phyloP scores from a whole-genome alignment of 31 red algal genomes.

The Porphyra umbilicalis region DNA sequence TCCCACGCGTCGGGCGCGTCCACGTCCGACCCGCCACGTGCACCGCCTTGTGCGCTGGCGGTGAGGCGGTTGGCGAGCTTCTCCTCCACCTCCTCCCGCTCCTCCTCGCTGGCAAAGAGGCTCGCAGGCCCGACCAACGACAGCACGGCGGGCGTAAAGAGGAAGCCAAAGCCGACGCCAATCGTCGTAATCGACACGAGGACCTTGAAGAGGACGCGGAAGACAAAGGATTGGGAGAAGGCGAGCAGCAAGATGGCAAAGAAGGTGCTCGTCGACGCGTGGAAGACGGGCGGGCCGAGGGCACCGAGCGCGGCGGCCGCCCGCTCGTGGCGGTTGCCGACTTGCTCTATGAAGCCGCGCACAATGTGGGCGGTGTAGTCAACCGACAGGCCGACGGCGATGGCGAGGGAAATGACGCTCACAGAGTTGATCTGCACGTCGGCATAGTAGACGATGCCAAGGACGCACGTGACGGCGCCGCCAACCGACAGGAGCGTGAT shows the following conservation, averaged over 20 bases:
- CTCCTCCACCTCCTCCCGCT: slow-evolving; percentile 25
- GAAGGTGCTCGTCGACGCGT: slow-evolving; percentile 57
- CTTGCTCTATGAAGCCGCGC: slow-evolving; percentile 48
- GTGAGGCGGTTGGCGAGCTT: slow-evolving; percentile 20
- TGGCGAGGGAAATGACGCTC: slow-evolving; percentile 49
- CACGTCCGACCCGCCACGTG: too few species aligned
- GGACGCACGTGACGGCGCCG: slow-evolving; percentile 39
- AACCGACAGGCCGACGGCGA: slow-evolving; percentile 44
- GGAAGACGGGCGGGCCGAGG: slow-evolving; percentile 65
- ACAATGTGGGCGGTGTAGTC: slow-evolving; percentile 64
- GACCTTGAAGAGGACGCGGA: slow-evolving; percentile 38
- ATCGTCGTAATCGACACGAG: too few species aligned
- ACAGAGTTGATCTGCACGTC: slow-evolving; percentile 59
- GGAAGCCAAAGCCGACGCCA: too few species aligned
- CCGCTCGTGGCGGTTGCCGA: slow-evolving; percentile 34
- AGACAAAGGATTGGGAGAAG: slow-evolving; percentile 38
- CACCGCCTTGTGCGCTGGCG: too few species aligned
- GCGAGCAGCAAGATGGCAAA: slow-evolving; percentile 37
- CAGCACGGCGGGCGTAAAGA: slow-evolving; percentile 46
- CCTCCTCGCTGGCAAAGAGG: slow-evolving; percentile 32
- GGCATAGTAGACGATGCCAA: slow-evolving; percentile 43
- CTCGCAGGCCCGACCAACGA: slow-evolving; percentile 51
- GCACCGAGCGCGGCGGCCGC: slow-evolving; percentile 39
- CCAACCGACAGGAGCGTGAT: slow-evolving; percentile 46
- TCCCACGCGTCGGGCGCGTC: too few species aligned